phyloP scores from a whole-genome alignment of 441 rosid species.

The Euphorbia schlechtendalii region DNA sequence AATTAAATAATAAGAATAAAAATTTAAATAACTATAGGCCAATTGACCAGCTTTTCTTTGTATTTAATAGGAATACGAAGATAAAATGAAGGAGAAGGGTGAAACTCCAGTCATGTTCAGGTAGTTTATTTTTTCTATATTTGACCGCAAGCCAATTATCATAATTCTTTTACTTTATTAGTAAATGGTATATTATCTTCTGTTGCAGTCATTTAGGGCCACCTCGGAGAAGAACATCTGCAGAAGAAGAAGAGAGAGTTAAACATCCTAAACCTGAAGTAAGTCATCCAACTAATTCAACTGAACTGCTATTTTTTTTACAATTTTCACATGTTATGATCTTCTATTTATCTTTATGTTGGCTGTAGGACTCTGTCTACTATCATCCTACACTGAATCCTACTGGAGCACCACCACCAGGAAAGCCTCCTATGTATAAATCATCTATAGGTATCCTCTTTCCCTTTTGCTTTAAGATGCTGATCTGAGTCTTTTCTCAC shows the following conservation, averaged over 20 bases:
- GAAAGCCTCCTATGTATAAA: slow-evolving; percentile 92
- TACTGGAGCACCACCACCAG: slow-evolving; percentile 97
- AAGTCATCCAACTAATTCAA: slow-evolving; percentile 18
- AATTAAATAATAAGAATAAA: neutral
- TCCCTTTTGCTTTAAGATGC: neutral
- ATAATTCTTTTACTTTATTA: slow-evolving; percentile 13
- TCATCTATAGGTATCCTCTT: slow-evolving; percentile 66
- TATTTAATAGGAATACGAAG: slow-evolving; percentile 63
- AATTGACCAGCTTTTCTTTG: slow-evolving; percentile 10
- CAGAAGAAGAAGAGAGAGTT: slow-evolving; percentile 79
- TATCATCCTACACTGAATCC: slow-evolving; percentile 95
- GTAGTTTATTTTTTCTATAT: slow-evolving; percentile 26
- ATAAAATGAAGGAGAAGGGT: slow-evolving; percentile 92
- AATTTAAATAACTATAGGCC: neutral
- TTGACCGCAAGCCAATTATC: neutral
- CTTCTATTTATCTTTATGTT: slow-evolving; percentile 11
- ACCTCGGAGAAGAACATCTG: slow-evolving; percentile 59
- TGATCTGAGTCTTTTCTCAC: slow-evolving; percentile 8
- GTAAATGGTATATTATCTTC: slow-evolving; percentile 25
- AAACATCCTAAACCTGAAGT: slow-evolving; percentile 89
- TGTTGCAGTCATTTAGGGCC: slow-evolving; percentile 83
- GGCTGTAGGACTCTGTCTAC: slow-evolving; percentile 84
- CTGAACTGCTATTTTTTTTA: neutral
- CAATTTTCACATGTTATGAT: slow-evolving; percentile 5
- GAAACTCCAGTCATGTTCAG: slow-evolving; percentile 97